These are phyloP conservation scores for Aspergillus fumigatus DNA, from an alignment of 2,329 filamentous ascomycete species.

Conservation along the genomic window DNA sequence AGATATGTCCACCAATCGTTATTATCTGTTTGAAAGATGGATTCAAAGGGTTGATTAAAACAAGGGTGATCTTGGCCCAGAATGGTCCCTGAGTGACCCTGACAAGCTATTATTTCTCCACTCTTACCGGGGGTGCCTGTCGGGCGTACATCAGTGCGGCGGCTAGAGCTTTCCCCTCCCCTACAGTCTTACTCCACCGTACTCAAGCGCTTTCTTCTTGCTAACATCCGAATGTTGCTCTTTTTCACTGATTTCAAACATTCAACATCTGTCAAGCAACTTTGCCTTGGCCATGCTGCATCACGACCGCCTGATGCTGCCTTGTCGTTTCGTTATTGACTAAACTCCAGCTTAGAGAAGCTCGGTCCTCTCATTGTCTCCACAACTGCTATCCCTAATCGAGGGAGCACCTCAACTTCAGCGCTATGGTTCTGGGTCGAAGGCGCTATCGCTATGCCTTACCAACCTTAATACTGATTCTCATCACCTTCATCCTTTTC, in stretches of 20 bases:
- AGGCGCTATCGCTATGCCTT: conserved; percentile 24
- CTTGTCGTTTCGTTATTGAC: not conserved
- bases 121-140: not conserved
- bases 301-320: conserved; percentile 1
- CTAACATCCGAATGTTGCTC: not conserved
- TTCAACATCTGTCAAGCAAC: not conserved
- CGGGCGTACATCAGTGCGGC: not conserved
- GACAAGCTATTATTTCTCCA: not conserved
- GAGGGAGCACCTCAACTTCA: not conserved
- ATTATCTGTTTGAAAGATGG: not conserved
- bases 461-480: conserved; percentile 22
- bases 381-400: not conserved
- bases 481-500: conserved; percentile 21
- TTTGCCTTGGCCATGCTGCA: conserved; percentile 2
- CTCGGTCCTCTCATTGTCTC: not conserved
- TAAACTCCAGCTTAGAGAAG: conserved; percentile 1
- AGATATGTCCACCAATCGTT: not conserved
- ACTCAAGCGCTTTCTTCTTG: not conserved
- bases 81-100: not conserved
- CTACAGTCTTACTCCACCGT: not conserved
- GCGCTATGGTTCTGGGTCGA: conserved; percentile 23
- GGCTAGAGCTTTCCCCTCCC: not conserved
- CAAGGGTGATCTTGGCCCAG: not conserved
- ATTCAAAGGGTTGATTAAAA: not conserved
- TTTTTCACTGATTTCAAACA: not conserved